These are phyloP conservation scores for Rauvolfia tetraphylla DNA, from an alignment of 257 asterid species.

Conservation along the genomic window DNA sequence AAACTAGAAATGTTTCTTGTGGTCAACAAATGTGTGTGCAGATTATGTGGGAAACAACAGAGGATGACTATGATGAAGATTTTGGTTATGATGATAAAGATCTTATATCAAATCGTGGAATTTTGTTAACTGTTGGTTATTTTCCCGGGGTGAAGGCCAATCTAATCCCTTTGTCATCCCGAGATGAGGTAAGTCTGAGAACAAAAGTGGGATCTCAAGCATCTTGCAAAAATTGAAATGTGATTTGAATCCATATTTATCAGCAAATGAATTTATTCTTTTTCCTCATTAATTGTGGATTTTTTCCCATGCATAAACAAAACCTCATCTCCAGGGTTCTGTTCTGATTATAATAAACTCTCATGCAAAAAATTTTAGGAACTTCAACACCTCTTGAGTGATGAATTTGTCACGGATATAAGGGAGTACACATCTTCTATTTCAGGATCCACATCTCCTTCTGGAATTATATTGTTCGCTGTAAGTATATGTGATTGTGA, in stretches of 20 bases:
- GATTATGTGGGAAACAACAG: slow-evolving; percentile 55
- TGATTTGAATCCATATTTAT: not conserved
- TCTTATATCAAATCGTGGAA: slow-evolving; percentile 32
- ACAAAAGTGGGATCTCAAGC: not conserved
- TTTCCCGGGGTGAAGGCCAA: slow-evolving; percentile 61
- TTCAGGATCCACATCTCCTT: slow-evolving; percentile 62
- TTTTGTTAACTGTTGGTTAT: slow-evolving; percentile 63
- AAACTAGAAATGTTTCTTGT: not conserved
- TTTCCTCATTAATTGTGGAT: not conserved
- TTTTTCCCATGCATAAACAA: not conserved
- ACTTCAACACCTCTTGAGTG: slow-evolving; percentile 30
- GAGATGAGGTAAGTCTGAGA: not conserved
- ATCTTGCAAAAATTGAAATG: not conserved
- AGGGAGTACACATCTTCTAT: slow-evolving; percentile 46
- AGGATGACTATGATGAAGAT: slow-evolving; percentile 35
- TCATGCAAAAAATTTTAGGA: slow-evolving; percentile 22
- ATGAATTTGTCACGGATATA: slow-evolving; percentile 63
- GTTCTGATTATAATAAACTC: not conserved
- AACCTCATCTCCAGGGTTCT: not conserved
- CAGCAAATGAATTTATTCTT: not conserved
- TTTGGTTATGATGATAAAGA: slow-evolving; percentile 9
- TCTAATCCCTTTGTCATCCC: slow-evolving; percentile 38
- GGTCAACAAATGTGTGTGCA: slow-evolving; percentile 20
- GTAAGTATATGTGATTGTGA: slow-evolving; percentile 38
- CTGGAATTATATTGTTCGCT: slow-evolving; percentile 65